A percentile compares a stretch with the other conserved stretches of the same genome.
Evolutionary conservation across 176 grass and related monocot species (phyloP).

Genomic region (Bromus sterilis): DNA sequence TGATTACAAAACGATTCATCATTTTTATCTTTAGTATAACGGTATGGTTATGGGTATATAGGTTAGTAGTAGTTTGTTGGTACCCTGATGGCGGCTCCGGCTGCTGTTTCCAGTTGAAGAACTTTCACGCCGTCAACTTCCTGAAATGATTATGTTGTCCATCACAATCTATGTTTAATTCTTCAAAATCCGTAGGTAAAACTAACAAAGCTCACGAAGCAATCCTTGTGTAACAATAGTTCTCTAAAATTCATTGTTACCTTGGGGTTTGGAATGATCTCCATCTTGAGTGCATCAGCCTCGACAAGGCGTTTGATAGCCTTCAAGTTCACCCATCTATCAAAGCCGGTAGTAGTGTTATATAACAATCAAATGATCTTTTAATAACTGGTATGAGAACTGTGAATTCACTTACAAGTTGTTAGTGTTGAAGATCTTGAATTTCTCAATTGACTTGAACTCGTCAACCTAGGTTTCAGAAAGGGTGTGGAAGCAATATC

Average conservation of each 20-base stretch:
- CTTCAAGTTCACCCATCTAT: conserved; percentile 93
- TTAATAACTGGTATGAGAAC: neutral
- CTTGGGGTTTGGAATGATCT: conserved; percentile 98
- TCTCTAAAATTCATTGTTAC: conserved; percentile 4
- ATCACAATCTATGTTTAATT: neutral
- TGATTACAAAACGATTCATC: conserved; percentile 22
- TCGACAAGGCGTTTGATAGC: conserved; percentile 86
- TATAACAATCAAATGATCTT: neutral
- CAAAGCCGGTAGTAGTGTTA: neutral
- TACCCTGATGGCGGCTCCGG: conserved; percentile 92
- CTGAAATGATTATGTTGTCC: conserved; percentile 30
- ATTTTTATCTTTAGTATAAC: conserved; percentile 8
- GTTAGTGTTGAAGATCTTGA: conserved; percentile 99
- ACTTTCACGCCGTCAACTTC: conserved; percentile 91
- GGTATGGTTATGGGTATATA: neutral
- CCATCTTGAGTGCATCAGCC: conserved; percentile 93
- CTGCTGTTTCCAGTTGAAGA: conserved; percentile 91
- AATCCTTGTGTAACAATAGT: neutral
- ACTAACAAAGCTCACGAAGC: neutral
- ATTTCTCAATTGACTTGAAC: conserved; percentile 99
- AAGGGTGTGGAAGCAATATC: neutral
- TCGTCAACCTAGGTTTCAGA: conserved; percentile 58
- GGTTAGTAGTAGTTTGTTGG: neutral
- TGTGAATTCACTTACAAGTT: conserved; percentile 59
- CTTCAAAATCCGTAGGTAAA: neutral